Percentiles rank a stretch among this genome's conserved stretches.
Evolutionary conservation across 2,329 filamentous ascomycete species (phyloP).

Genomic region (Hypomyces rosellus): DNA sequence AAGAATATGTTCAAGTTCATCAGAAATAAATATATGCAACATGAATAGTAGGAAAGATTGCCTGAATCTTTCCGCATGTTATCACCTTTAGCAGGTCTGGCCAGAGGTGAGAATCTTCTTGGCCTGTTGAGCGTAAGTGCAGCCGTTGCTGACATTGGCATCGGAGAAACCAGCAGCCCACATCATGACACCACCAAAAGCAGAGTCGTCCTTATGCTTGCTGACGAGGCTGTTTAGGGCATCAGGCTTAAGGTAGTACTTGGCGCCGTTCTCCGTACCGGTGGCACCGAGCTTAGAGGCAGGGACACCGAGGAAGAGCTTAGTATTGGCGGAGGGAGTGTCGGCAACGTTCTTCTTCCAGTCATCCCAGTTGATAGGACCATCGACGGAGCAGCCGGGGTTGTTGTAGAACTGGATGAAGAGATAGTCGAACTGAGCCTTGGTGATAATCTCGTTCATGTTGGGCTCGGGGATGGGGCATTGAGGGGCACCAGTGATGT

Average conservation of each 20-base stretch:
- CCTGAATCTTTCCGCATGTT: too few species aligned
- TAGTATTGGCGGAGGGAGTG: constrained; percentile 20
- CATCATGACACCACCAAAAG: constrained; percentile 35
- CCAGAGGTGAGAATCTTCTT: constrained; percentile 27
- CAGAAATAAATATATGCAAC: too few species aligned
- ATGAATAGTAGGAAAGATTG: too few species aligned
- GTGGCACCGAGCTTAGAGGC: constrained; percentile 28
- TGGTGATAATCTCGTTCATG: constrained; percentile 37
- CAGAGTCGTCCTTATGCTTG: constrained; percentile 21
- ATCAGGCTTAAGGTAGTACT: constrained; percentile 28
- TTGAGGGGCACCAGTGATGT: constrained; percentile 42
- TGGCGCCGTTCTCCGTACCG: constrained; percentile 23
- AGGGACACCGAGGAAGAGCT: constrained; percentile 25
- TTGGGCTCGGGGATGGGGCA: constrained; percentile 28
- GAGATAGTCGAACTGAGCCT: constrained; percentile 25
- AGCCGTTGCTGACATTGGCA: constrained; percentile 25
- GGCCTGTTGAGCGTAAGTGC: constrained; percentile 35
- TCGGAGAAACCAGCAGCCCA: constrained; percentile 37
- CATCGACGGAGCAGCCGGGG: constrained; percentile 28
- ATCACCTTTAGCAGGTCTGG: constrained; percentile 3
- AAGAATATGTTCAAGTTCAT: too few species aligned
- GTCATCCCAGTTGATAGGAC: constrained; percentile 18
- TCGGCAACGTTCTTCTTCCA: constrained; percentile 21
- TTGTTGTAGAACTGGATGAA: constrained; percentile 47
- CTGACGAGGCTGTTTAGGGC: constrained; percentile 25